These are phyloP conservation scores for Apophysomyces variabilis DNA, from an alignment of 371 early-diverging fungal species.

Conservation along the genomic window DNA sequence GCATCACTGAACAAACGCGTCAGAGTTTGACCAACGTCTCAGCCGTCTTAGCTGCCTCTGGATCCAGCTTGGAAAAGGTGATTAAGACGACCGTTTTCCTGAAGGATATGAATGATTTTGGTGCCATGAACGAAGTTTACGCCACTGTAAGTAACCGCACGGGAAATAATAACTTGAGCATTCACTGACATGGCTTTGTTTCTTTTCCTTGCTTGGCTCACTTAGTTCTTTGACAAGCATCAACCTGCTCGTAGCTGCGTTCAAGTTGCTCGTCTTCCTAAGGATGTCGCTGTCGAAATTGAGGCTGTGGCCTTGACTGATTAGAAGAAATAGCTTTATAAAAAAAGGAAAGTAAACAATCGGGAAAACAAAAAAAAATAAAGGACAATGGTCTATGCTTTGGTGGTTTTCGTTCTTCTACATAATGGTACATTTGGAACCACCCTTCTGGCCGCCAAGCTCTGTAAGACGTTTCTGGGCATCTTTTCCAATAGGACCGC, in stretches of 20 bases:
- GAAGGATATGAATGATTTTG: constrained; percentile 80
- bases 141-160: constrained; percentile 40
- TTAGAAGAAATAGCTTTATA: background rate
- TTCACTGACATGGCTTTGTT: background rate
- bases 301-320: constrained; percentile 47
- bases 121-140: constrained; percentile 81
- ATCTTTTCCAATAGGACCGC: constrained; percentile 51
- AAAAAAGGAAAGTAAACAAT: too few relatives aligned
- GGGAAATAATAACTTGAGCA: background rate
- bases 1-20: constrained; percentile 59
- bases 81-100: constrained; percentile 88
- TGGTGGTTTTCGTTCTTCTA: constrained; percentile 14
- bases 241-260: constrained; percentile 83
- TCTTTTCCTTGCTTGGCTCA: too few relatives aligned
- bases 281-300: constrained; percentile 80
- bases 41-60: constrained; percentile 73
- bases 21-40: constrained; percentile 74
- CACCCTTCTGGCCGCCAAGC: constrained; percentile 27
- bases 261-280: constrained; percentile 81
- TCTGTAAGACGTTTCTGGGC: constrained; percentile 40
- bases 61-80: constrained; percentile 71
- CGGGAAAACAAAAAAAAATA: too few relatives aligned
- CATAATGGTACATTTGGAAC: constrained; percentile 43
- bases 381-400: background rate
- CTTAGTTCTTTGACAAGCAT: constrained; percentile 54